phyloP scores from a whole-genome alignment of 1,139 yeast genomes.

The Debaryomyces udenii region DNA sequence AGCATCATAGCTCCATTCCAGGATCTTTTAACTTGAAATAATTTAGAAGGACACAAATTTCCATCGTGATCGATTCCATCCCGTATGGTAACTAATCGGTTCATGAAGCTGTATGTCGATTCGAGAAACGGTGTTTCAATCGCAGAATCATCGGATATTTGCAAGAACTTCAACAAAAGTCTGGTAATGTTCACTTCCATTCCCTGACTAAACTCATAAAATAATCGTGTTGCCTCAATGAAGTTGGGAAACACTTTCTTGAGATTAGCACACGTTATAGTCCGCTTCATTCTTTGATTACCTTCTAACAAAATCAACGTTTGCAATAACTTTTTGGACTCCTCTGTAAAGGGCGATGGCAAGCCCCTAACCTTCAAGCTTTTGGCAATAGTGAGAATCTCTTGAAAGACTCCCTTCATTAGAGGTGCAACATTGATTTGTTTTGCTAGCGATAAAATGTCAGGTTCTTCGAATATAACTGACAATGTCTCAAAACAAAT shows the following conservation, averaged over 20 bases:
- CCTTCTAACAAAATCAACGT: constrained; percentile 16
- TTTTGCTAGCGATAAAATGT: constrained; percentile 18
- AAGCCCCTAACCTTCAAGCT: constrained; percentile 11
- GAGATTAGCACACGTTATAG: constrained; percentile 8
- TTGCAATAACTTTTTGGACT: constrained; percentile 17
- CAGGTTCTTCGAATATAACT: constrained; percentile 26
- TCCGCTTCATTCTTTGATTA: constrained; percentile 11
- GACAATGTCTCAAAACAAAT: constrained; percentile 24
- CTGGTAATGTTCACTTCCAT: constrained; percentile 15
- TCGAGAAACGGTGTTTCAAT: constrained; percentile 19
- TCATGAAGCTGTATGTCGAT: constrained; percentile 18
- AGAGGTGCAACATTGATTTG: constrained; percentile 16
- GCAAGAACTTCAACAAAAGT: constrained; percentile 16
- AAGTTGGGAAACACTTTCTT: constrained; percentile 18
- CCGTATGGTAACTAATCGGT: constrained; percentile 16
- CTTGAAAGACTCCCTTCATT: constrained; percentile 25
- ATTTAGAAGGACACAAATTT: constrained; percentile 15
- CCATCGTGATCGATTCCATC: constrained; percentile 12
- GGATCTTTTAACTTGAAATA: constrained; percentile 18
- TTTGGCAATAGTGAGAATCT: constrained; percentile 18
- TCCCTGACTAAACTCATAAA: constrained; percentile 26
- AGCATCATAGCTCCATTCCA: constrained; percentile 14
- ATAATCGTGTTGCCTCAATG: constrained; percentile 17
- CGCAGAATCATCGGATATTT: constrained; percentile 13
- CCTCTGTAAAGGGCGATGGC: constrained; percentile 14